Evolutionary conservation across 345 rosid genomes (phyloP).

Genomic region (Clarkia xantiana): DNA sequence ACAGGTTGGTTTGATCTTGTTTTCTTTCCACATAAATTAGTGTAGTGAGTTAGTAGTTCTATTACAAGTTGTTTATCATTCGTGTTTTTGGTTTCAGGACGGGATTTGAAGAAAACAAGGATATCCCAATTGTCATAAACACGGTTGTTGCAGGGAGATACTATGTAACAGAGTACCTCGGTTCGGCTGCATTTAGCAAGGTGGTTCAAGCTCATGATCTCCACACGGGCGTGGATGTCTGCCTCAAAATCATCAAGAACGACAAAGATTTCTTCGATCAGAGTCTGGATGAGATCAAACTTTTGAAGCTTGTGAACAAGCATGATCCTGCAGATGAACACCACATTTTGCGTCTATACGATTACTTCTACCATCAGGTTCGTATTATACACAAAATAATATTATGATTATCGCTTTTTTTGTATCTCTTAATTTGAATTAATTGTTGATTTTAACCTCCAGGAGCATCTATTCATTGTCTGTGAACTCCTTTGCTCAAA

Average conservation of each 20-base stretch:
- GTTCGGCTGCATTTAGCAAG: conserved; percentile 92
- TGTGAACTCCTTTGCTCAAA: conserved; percentile 86
- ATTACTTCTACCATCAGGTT: conserved; percentile 94
- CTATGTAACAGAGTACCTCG: conserved; percentile 72
- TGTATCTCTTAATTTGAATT: conserved; percentile 2
- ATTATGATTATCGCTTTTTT: no score
- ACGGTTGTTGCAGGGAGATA: conserved; percentile 76
- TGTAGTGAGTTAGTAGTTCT: not conserved
- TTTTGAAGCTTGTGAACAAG: conserved; percentile 73
- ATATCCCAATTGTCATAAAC: conserved; percentile 59
- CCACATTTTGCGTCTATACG: conserved; percentile 81
- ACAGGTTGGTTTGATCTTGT: conserved; percentile 32
- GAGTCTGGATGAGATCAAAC: conserved; percentile 94
- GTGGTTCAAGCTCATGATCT: conserved; percentile 91
- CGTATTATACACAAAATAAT: no score
- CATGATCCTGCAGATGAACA: conserved; percentile 73
- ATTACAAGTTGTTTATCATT: conserved; percentile 4
- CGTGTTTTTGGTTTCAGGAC: conserved; percentile 45
- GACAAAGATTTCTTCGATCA: conserved; percentile 96
- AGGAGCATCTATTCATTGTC: conserved; percentile 95
- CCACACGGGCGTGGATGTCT: conserved; percentile 53
- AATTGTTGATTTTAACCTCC: conserved; percentile 6
- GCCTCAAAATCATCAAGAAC: conserved; percentile 93
- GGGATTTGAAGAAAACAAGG: conserved; percentile 87
- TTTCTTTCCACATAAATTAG: no score